Conservation (phyloP, 495 filamentous ascomycete genomes). For the Lepidopterella palustris region DNA sequence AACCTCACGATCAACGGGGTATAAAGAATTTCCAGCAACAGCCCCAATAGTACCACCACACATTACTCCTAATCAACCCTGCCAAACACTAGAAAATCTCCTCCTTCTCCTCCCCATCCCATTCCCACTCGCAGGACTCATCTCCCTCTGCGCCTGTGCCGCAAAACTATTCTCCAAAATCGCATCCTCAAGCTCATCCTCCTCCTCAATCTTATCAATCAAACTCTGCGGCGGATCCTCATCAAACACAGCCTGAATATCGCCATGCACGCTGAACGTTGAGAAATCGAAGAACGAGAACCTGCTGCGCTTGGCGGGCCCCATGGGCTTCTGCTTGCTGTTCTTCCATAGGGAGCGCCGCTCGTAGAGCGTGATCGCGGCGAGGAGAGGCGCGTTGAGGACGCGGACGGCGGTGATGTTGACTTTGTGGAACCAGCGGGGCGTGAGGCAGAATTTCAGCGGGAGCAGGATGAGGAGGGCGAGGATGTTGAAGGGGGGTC, state of each 20-base stretch:
- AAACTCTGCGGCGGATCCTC: slow-evolving; percentile 56
- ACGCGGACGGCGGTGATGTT: slow-evolving; percentile 59
- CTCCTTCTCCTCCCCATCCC: slow-evolving; percentile 11
- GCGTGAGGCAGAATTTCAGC: slow-evolving; percentile 56
- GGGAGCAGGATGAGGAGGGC: slow-evolving; percentile 58
- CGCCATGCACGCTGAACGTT: slow-evolving; percentile 54
- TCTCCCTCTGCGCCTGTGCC: slow-evolving; percentile 5
- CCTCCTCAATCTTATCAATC: slow-evolving; percentile 46
- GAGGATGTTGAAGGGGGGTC: slow-evolving; percentile 66
- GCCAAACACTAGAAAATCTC: slow-evolving; percentile 26
- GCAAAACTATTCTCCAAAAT: slow-evolving; percentile 29
- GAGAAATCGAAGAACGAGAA: slow-evolving; percentile 45
- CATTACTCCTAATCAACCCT: not conserved
- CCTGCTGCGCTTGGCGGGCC: slow-evolving; percentile 14
- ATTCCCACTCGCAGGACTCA: slow-evolving; percentile 14
- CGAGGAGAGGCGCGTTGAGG: slow-evolving; percentile 59
- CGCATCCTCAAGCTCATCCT: slow-evolving; percentile 35
- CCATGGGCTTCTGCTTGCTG: slow-evolving; percentile 4
- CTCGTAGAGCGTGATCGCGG: slow-evolving; percentile 54
- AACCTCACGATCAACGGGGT: no score
- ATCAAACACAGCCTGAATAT: slow-evolving; percentile 63
- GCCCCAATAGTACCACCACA: not conserved
- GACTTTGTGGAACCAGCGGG: slow-evolving; percentile 73
- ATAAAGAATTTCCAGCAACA: no score
- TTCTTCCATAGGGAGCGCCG: slow-evolving; percentile 44